Evolutionary conservation across 1,284 basidiomycete genomes (phyloP).

Genomic region (Ganoderma multipileum): DNA sequence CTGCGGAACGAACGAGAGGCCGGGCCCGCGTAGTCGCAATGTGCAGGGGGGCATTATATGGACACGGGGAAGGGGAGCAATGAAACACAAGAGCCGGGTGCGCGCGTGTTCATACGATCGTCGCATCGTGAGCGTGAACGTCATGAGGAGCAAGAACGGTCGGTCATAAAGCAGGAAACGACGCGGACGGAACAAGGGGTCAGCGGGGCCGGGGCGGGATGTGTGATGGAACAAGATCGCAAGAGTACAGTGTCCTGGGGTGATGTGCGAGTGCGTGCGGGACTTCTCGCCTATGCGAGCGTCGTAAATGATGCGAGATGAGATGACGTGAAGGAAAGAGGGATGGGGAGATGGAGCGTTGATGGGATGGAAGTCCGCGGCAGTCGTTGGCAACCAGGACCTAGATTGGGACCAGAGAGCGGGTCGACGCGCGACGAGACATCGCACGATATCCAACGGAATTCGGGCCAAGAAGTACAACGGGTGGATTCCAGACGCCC

Average conservation of each 20-base stretch:
- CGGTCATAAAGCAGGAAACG: constrained; percentile 8
- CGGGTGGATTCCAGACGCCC: constrained; percentile 4
- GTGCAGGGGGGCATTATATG: not conserved
- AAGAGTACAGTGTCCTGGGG: constrained; percentile 31
- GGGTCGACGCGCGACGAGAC: not conserved
- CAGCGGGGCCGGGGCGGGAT: constrained; percentile 10
- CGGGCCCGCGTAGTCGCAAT: constrained; percentile 18
- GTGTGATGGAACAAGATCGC: constrained; percentile 30
- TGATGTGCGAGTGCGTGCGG: constrained; percentile 23
- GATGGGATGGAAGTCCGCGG: constrained; percentile 4
- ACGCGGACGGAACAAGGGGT: constrained; percentile 20
- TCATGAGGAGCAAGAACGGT: constrained; percentile 17
- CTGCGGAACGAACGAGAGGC: constrained; percentile 23
- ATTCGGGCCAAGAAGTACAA: constrained; percentile 1
- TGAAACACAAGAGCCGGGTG: constrained; percentile 17
- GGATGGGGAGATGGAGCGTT: constrained; percentile 2
- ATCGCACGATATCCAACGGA: constrained; percentile 10
- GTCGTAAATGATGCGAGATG: constrained; percentile 18
- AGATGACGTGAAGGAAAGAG: not conserved
- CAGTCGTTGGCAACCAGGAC: not conserved
- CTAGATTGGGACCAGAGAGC: constrained; percentile 1
- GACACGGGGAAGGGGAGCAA: constrained; percentile 8
- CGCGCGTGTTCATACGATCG: constrained; percentile 22
- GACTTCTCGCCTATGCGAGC: constrained; percentile 29
- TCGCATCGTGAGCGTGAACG: constrained; percentile 24